Conservation (phyloP, 306 rosid species). For the Begonia fuchsioides region DNA sequence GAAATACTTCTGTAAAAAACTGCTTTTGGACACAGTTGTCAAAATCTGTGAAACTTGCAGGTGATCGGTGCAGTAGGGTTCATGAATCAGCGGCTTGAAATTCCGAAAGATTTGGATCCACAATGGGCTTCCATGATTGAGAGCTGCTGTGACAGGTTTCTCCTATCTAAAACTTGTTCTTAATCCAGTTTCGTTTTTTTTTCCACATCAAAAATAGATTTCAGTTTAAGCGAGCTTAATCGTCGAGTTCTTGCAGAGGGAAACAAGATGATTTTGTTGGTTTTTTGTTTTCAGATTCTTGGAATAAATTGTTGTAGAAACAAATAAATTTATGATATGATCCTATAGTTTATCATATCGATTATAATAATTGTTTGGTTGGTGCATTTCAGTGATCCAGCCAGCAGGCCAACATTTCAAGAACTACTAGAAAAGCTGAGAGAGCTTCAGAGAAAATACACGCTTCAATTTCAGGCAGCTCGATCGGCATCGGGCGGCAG, state of each 20-base stretch:
- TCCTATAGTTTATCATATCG: too few species aligned
- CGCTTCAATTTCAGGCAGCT: slow-evolving; percentile 66
- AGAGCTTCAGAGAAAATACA: slow-evolving; percentile 54
- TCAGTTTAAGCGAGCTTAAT: too few species aligned
- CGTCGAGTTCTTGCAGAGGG: too few species aligned
- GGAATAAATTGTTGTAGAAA: background rate
- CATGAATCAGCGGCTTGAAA: slow-evolving; percentile 88
- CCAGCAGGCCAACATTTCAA: slow-evolving; percentile 69
- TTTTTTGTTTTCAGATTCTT: background rate
- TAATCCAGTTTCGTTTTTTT: slow-evolving; percentile 5
- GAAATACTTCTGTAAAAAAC: too few species aligned
- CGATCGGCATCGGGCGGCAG: slow-evolving; percentile 43
- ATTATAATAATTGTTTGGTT: background rate
- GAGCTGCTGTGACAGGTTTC: slow-evolving; percentile 86
- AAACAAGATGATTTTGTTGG: too few species aligned
- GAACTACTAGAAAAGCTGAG: slow-evolving; percentile 59
- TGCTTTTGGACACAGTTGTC: too few species aligned
- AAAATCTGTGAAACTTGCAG: slow-evolving; percentile 33
- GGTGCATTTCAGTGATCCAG: slow-evolving; percentile 52
- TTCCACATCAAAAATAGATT: background rate
- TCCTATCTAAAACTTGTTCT: background rate
- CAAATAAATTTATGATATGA: background rate
- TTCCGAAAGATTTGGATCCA: slow-evolving; percentile 78
- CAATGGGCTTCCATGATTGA: slow-evolving; percentile 76
- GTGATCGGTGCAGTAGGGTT: slow-evolving; percentile 99